Evolutionary conservation across 2,329 filamentous ascomycete genomes (phyloP).

Genomic region (Zymoseptoria brevis): DNA sequence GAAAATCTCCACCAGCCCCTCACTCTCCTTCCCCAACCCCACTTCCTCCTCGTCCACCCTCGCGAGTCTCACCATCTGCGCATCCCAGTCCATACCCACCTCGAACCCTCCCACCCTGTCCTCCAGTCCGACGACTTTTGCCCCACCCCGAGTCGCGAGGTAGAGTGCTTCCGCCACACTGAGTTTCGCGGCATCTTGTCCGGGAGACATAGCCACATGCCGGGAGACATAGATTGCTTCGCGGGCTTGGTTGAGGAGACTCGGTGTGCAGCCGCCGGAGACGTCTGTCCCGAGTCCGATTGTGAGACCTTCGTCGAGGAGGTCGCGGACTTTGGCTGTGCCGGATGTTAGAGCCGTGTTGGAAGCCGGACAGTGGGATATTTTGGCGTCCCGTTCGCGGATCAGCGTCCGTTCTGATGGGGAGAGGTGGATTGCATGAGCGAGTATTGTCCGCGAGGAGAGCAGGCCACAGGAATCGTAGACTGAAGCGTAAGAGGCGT

Average conservation of each 20-base stretch:
- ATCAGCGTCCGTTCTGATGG: slow-evolving; percentile 60
- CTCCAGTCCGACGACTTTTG: slow-evolving; percentile 66
- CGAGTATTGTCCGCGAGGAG: slow-evolving; percentile 66
- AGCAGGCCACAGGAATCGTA: slow-evolving; percentile 70
- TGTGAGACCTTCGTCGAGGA: slow-evolving; percentile 66
- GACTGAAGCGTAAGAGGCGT: slow-evolving; percentile 61
- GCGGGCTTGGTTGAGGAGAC: slow-evolving; percentile 72
- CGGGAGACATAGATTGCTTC: slow-evolving; percentile 74
- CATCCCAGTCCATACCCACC: slow-evolving; percentile 83
- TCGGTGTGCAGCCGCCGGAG: slow-evolving; percentile 75
- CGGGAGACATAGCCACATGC: slow-evolving; percentile 52
- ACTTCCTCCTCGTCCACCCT: slow-evolving; percentile 24
- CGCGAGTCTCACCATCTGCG: slow-evolving; percentile 66
- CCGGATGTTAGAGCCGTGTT: slow-evolving; percentile 80
- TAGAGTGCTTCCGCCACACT: slow-evolving; percentile 81
- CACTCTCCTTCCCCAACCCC: slow-evolving; percentile 32
- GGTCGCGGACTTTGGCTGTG: slow-evolving; percentile 62
- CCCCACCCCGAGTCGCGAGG: slow-evolving; percentile 81
- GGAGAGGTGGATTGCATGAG: slow-evolving; percentile 72
- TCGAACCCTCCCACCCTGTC: slow-evolving; percentile 72
- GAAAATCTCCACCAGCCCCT: slow-evolving; percentile 74
- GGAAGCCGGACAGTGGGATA: slow-evolving; percentile 80
- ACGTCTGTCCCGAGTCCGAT: slow-evolving; percentile 89
- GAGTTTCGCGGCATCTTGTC: slow-evolving; percentile 50
- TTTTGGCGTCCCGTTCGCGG: slow-evolving; percentile 51